Evolutionary conservation across 768 basidiomycete genomes (phyloP).

Genomic region (Tephrocybe rancida): DNA sequence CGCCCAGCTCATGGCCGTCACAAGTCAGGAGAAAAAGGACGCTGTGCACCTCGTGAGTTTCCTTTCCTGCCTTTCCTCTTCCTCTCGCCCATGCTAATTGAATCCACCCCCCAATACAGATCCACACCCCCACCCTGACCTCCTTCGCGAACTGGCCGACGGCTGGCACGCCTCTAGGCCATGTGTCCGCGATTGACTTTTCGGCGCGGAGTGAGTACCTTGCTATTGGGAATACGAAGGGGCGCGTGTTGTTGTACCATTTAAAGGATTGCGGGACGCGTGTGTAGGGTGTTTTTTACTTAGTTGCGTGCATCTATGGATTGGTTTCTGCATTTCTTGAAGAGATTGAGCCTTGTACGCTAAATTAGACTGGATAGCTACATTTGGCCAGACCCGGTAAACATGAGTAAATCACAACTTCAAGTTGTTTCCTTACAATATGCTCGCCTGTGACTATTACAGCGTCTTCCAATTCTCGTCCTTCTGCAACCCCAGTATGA

Average conservation of each 20-base stretch:
- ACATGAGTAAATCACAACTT: no score
- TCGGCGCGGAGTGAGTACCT: slow-evolving; percentile 83
- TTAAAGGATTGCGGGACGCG: slow-evolving; percentile 71
- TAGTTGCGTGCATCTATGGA: no score
- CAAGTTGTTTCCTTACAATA: no score
- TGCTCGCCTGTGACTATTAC: no score
- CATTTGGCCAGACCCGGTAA: no score
- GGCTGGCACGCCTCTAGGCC: slow-evolving; percentile 85
- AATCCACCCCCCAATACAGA: slow-evolving; percentile 41
- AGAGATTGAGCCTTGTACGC: no score
- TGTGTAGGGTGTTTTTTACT: no score
- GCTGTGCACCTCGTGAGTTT: slow-evolving; percentile 79
- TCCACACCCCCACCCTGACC: slow-evolving; percentile 87
- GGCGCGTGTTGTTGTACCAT: slow-evolving; percentile 85
- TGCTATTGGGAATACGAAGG: no score
- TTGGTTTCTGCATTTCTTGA: no score
- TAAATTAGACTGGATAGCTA: no score
- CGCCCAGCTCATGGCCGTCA: slow-evolving; percentile 85
- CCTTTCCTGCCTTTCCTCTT: not conserved
- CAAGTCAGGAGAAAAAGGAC: slow-evolving; percentile 86
- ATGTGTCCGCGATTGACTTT: slow-evolving; percentile 85
- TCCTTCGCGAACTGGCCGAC: slow-evolving; percentile 97
- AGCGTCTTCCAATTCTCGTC: not conserved
- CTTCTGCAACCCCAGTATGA: no score
- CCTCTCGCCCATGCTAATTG: no score